Base-by-base conservation (phyloP, 2,329 filamentous ascomycete genomes). In the Fusarium poae region DNA sequence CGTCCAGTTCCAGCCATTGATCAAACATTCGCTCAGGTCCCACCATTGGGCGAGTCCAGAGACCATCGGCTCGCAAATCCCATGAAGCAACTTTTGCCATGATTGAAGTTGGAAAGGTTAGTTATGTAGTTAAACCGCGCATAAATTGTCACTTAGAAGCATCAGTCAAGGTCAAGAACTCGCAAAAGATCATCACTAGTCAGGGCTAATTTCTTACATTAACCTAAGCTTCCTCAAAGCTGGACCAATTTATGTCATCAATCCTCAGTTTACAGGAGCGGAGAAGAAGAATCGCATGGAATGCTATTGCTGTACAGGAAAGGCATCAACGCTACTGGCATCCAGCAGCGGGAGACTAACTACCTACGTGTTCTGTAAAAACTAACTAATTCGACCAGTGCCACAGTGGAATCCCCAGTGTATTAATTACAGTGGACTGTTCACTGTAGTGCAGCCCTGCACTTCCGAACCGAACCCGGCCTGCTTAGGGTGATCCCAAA, bases 11-110 rank as follows among this genome's bases (percentile, higher is more conserved):
- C 5, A 61, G 55, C 44, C 56, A 60, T n/a, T 60, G 44, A 27
- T 60, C 58, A 4, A 52, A 61, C 32, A 60, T 60, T 25, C 37
- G 43, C 25, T 61, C 32, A 5, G 58, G 44, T 2, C 44, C 58
- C 1, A 52, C n/a, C 15, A 61, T 30, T 3, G 44, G 44, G n/a
- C 55, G 44, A 3, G 34, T 29, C 57, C 42, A 60, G 16, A 40
- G 16, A 10, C 53, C 34, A 3, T 60, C 42, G 5, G 11, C 25
- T 23, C 23, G 34, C 25, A 42, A 29, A 10, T 58, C 25, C 57
- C 57, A 58, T 8, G 42, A 42, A 25, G 57, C 25, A 1, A 34
- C 15, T 8, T 15, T n/a, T 5, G 15, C 23, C 52, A 56, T 56
- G 11, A 10, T 52, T 43, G 3, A 23, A 16, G 5, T 3, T 40